Evolutionary conservation across 805 yeast genomes (phyloP), one percentile per base, ranked within the genome.

Genomic region (Wickerhamomyces bisporus): DNA sequence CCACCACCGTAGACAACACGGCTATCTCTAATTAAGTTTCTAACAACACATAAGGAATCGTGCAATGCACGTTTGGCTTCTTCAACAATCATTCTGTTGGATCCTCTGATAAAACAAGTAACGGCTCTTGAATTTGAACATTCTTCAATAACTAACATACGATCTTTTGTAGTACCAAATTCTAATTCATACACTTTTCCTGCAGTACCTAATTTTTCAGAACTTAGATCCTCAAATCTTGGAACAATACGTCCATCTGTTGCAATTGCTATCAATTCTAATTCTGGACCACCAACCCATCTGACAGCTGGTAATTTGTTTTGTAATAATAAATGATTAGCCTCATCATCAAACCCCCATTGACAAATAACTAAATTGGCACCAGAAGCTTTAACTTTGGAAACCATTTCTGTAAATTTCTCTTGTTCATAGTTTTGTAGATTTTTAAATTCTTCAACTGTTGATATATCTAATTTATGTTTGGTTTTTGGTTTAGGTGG

Each of bases 311-410:
- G 95, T 46, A 93, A 73, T 30, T 86, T 76, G 63, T 91, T 87
- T 53, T 91, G 84, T 50, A 89, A 70, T 43, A 93, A 71, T 58
- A 93, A 66, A 64, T 93, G 96, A 65, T 91, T 91, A 30, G 98
- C 98, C 69, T 91, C 98, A 62, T 91, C 98, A 62, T 91, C 98
- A 55, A 91, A 93, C 14, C 98, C 98, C 98, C 98, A 91, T 68
- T 91, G 98, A 67, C 98, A 93, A 28, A 94, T 91, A 36, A 91
- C 98, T 39, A 91, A 77, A 61, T 89, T 91, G 21, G 98, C 98
- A 30, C 98, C 98, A 0, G 95, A 73, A 19, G 73, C 76, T 65
- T 93, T 89, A 39, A 93, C 94, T 45, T 71, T 66, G 42, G 81
- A 71, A 42, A 93, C 88, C 98, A 93, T 93, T 60, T 86, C 87